Evolutionary conservation across 1,284 basidiomycete species (phyloP), one percentile per base, ranked within the genome.

Genomic region (Clitocybe nebularis): DNA sequence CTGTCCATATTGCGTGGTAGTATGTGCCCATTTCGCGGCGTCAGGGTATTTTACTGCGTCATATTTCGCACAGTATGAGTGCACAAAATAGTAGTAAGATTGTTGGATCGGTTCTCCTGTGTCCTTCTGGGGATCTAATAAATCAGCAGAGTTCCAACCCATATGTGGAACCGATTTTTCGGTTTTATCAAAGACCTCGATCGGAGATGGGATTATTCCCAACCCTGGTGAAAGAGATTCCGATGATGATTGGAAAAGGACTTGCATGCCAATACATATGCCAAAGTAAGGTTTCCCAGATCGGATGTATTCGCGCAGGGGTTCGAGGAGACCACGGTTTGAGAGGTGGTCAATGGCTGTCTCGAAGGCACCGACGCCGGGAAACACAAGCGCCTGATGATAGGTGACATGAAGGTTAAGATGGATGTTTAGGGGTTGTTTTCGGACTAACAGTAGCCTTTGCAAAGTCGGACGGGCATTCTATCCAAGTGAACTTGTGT

Each of bases 261-360:
- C 81, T 64, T 97, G 93, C 84, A 97, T 87, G 56, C 93, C 96
- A 58, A 99, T 93, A 68, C 96, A 99, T 74, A 99, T 99, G 32
- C 92, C 92, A 66, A 93, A 92, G 69, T 96, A 99, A 0, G 96
- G 96, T 59, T 80, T 83, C 23, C 96, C 96, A 9, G 90, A 92
- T 14, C 70, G 68, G 54, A 99, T 86, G 67, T 98, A 99, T 41
- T 77, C 65, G 47, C 77, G 79, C 40, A 99, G 74, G 24, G 92
- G 93, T 52, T 89, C 79, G 23, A 87, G 74, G 45, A 94, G 80
- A 24, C 89, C 91, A 51, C 84, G 83, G 11, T 74, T 61, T 30
- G 72, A 66, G 36, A 99, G 81, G 44, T 88, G 84, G 39, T 78
- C 72, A 56, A 97, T 84, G 6, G 95, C 96, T 30, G 86, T 84